phyloP scores from a whole-genome alignment of 2,329 filamentous ascomycete species.

The Penicillium sp. region DNA sequence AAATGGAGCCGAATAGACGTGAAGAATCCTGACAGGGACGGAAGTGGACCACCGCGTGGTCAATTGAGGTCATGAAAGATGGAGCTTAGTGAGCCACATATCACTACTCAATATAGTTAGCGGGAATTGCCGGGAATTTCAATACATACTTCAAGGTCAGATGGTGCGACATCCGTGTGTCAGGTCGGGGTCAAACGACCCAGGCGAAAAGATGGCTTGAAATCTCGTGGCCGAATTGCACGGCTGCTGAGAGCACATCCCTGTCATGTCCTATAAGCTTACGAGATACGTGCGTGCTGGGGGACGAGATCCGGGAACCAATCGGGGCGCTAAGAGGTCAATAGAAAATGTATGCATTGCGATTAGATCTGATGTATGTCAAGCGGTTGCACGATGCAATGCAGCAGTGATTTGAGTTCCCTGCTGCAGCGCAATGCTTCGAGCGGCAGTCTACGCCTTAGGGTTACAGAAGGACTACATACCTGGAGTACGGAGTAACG shows the following conservation, averaged over 20 bases:
- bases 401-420: neutral
- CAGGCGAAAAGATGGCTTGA: neutral
- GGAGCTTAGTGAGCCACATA: neutral
- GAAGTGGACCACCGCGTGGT: neutral
- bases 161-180: neutral
- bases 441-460: neutral
- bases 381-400: neutral
- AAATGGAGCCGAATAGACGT: neutral
- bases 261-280: conserved; percentile 1
- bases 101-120: neutral
- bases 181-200: neutral
- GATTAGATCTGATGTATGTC: conserved; percentile 15
- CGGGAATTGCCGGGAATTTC: neutral
- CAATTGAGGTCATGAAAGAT: neutral
- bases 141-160: neutral
- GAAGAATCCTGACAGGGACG: neutral
- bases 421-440: neutral
- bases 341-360: conserved; percentile 6
- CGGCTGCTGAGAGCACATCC: neutral
- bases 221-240: neutral
- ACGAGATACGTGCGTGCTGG: conserved; percentile 1
- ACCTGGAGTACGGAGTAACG: neutral
- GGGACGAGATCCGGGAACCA: neutral
- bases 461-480: neutral
- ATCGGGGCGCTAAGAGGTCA: neutral